Evolutionary conservation across 306 rosid genomes (phyloP), one percentile per base, ranked within the genome.

Genomic region (Ormosia emarginata): DNA sequence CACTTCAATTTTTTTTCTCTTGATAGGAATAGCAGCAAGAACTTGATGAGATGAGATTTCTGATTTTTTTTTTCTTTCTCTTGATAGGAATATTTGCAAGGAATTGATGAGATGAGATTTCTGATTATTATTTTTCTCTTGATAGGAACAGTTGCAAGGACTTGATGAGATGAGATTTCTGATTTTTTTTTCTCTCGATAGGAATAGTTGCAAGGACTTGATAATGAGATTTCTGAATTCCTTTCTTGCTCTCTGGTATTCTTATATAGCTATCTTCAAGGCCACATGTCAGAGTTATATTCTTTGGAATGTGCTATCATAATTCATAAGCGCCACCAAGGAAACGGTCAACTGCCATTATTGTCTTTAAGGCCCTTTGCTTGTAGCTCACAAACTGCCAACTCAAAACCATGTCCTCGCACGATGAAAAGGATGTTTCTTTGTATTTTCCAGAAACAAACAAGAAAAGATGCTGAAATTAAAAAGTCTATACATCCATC

Each of bases 301-400:
- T 74, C 68, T 15, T n/a, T 3, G 67, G 59, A 75, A 75, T 61
- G 61, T 74, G 65, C 62, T 57, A 12, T 46, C 2, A 1, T 15
- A 55, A 78, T 24, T 46, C 1, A 1, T 18, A 57, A 79, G 33
- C 44, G 17, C 59, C 32, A 6, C 70, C 29, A 44, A 14, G 14
- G 82, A 74, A 80, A 32, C 17, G 75, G 84, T 84, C 87, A 80
- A 74, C 50, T 30, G 8, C 34, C 50, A 52, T 14, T 71, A 12
- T 13, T 49, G 15, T 49, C 46, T 68, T 17, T 8, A 44, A 50
- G 13, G 69, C 2, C 40, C 37, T 13, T 24, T 64, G 3, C 74
- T 65, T 78, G 57, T 58, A 34, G 33, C 8, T 3, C 63, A 24
- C 34, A 69, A 13, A 47, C 13, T 10, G 1, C 43, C 12, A 30